Base-by-base conservation (phyloP, 345 rosid species). In the Moringa oleifera region DNA sequence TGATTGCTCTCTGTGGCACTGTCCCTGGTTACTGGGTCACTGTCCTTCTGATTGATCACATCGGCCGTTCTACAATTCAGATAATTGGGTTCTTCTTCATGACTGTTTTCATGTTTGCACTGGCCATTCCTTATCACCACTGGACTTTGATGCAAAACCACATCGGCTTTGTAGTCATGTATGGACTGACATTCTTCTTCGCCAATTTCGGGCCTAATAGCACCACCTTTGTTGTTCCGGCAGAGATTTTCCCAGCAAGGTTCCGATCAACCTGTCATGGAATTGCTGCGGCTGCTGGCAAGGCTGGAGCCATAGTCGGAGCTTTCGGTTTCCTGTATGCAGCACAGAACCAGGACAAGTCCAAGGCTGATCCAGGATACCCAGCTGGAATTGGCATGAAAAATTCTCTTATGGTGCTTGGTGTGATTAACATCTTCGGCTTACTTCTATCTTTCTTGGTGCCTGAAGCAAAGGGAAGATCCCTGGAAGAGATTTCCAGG, bases 361-460 rank as follows among this genome's bases (percentile, higher is more conserved):
- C 58, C 7, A 59, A 53, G 65, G 71, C 54, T 60, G 55, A 60
- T 46, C 28, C 60, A n/a, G n/a, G n/a, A n/a, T n/a, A n/a, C 57
- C 65, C 65, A 0, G 59, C 65, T 24, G 71, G 71, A 7, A 67
- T 67, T 67, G 64, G 71, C 24, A 67, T 53, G 64, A 59, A 21
- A 59, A 52, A 67, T 53, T n/a, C 71, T 6, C 65, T 59, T 1
- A 23, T 59, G n/a, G 59, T 67, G 3, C 59, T 67, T 16, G 65
- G 65, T 18, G 18, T n/a, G 23, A 45, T 67, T 24, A 67, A 67
- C 65, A 65, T 79, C 4, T 56, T 75, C 36, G 79, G 82, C 16
- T 71, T 79, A 0, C 50, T 73, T 7, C 62, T 79, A 21, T 73
- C 80, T 17, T 70, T 73, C 51, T 68, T 73, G 64, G 76, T n/a